Conservation (phyloP, 2,329 filamentous ascomycete genomes). For the Neonectria magnoliae region DNA sequence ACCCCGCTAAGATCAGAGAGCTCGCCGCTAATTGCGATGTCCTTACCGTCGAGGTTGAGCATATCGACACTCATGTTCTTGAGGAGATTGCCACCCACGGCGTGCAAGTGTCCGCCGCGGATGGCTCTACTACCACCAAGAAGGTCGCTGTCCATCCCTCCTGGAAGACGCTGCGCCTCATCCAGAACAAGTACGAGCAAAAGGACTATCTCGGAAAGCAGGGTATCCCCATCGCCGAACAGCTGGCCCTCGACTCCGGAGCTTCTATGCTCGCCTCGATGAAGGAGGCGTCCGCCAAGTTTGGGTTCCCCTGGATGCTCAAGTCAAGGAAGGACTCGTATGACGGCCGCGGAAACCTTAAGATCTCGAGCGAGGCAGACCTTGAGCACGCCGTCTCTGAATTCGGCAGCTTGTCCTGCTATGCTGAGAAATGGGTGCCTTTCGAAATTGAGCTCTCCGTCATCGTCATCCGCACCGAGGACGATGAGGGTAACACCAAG, state of each 20-base stretch:
- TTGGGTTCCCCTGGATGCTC: slow-evolving; percentile 90
- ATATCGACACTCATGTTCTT: slow-evolving; percentile 88
- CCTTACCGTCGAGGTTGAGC: slow-evolving; percentile 94
- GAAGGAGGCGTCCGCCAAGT: slow-evolving; percentile 67
- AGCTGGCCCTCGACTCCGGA: slow-evolving; percentile 68
- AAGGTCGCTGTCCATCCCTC: slow-evolving; percentile 77
- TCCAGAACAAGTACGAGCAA: slow-evolving; percentile 94
- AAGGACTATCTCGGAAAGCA: slow-evolving; percentile 79
- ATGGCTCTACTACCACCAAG: slow-evolving; percentile 50
- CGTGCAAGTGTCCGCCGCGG: slow-evolving; percentile 55
- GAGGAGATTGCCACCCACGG: slow-evolving; percentile 80
- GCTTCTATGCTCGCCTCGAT: slow-evolving; percentile 69
- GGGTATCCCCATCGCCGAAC: slow-evolving; percentile 77
- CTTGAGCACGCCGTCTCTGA: slow-evolving; percentile 72
- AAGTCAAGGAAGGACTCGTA: slow-evolving; percentile 92
- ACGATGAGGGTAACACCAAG: slow-evolving; percentile 62
- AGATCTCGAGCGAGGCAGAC: slow-evolving; percentile 57
- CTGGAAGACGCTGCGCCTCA: slow-evolving; percentile 85
- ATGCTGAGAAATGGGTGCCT: slow-evolving; percentile 89
- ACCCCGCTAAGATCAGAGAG: slow-evolving; percentile 79
- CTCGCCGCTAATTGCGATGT: slow-evolving; percentile 82
- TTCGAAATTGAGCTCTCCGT: slow-evolving; percentile 91
- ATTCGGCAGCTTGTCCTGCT: slow-evolving; percentile 77
- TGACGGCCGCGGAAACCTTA: slow-evolving; percentile 81
- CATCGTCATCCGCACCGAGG: slow-evolving; percentile 92